Percentiles rank a stretch among this genome's conserved stretches.
These are phyloP conservation scores for Wallacemonas sp. DNA, from an alignment of 208 protist genomes.

Conservation along the genomic window DNA sequence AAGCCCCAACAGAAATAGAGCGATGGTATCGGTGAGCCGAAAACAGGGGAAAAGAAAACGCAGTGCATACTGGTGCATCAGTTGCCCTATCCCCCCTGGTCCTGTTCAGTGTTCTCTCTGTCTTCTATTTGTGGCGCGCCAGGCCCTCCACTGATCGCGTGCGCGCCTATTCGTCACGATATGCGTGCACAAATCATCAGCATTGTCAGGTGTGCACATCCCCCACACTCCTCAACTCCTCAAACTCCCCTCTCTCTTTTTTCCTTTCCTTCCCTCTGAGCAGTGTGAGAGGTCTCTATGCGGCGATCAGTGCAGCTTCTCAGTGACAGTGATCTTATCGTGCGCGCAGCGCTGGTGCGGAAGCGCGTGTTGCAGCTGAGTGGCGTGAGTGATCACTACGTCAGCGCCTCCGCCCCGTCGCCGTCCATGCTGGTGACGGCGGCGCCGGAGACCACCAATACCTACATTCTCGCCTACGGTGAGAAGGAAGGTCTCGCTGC, in stretches of 20 bases:
- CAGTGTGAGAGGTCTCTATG: background rate
- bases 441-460: constrained; percentile 57
- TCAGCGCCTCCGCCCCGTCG: constrained; percentile 27
- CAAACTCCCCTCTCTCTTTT: background rate
- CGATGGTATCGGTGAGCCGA: background rate
- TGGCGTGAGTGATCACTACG: constrained; percentile 39
- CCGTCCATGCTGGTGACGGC: constrained; percentile 41
- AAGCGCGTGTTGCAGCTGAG: constrained; percentile 33
- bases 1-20: no score
- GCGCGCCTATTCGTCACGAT: no score
- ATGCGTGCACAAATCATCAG: no score
- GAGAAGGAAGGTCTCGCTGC: constrained; percentile 59
- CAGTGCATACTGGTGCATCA: no score
- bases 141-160: no score
- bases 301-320: background rate
- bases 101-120: no score
- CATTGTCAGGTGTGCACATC: no score
- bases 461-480: constrained; percentile 67
- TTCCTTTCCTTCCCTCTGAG: background rate
- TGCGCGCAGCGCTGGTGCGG: constrained; percentile 41
- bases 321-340: constrained; percentile 20
- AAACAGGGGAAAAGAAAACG: background rate
- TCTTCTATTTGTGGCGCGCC: no score
- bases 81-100: no score
- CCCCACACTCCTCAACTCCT: background rate